Base-by-base conservation (phyloP, 2,329 filamentous ascomycete species). In the Colletotrichum graminicola region DNA sequence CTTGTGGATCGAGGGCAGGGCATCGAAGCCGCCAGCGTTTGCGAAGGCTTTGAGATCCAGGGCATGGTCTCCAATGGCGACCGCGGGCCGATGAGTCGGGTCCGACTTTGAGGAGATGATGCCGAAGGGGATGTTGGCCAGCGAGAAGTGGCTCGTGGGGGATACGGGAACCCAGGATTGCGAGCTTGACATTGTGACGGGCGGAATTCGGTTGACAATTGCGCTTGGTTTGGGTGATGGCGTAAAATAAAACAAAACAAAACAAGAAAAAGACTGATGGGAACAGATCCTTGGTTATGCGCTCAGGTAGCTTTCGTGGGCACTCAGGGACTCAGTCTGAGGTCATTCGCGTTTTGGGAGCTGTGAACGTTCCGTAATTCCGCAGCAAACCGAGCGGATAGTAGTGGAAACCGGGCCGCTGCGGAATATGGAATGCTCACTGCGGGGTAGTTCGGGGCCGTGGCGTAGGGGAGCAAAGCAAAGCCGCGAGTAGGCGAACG, bases 61-160 rank as follows among this genome's bases (percentile, higher is more conserved):
- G 0, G 89, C 92, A 80, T 93, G 84, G 41, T 91, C 87, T 60
- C 93, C 93, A 75, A 96, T 92, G 12, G 92, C 92, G 71, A 93
- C 82, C 18, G 92, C 93, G 12, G 90, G 87, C 36, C 90, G 90
- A 1, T 86, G 91, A 34, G 84, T 84, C 14, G 84, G 76, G 70
- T 88, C 85, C 7, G 84, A 80, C 3, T 85, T 74, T 0, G 91
- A 92, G 39, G 90, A 92, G 78, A 96, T 93, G 83, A 96, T 90
- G 76, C 93, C 93, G 77, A 95, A 95, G 1, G 93, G 93, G 65
- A 96, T 91, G 78, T 96, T 96, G 77, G 91, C 89, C 62, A 95
- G 83, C 11, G 93, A 94, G 82, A 95, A 95, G 76, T 80, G 81
- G 54, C 76, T 80, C 5, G 78, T 76, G n/a, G 80, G 76, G n/a